A percentile compares a stretch with the other conserved stretches of the same genome.
Conservation (phyloP, 208 protist genomes). For the Acanthamoeba royreba region DNA sequence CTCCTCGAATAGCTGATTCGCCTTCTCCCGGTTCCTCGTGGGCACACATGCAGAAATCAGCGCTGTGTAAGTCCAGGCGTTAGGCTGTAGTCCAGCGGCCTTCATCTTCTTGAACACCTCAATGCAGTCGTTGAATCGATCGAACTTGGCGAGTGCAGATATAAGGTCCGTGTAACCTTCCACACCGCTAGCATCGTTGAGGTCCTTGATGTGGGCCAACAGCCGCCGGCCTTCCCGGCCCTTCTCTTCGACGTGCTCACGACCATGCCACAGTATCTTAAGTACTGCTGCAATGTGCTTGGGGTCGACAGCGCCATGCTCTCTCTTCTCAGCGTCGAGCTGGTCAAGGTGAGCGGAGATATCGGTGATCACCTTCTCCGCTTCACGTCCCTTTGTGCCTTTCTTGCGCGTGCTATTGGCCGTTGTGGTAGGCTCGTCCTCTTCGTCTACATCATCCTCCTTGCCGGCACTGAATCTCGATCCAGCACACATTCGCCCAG, state of each 20-base stretch:
- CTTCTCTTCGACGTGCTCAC: slow-evolving; percentile 7
- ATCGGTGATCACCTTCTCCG: slow-evolving; percentile 12
- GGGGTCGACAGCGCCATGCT: background rate
- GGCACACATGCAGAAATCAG: background rate
- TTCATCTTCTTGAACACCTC: background rate
- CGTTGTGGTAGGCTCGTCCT: background rate
- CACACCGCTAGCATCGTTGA: background rate
- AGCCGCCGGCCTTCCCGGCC: background rate
- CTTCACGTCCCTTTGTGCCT: background rate
- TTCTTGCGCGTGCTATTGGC: background rate
- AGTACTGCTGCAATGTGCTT: background rate
- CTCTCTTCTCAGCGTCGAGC: background rate
- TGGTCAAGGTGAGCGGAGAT: background rate
- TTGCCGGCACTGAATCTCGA: too few species aligned
- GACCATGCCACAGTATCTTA: background rate
- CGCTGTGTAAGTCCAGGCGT: background rate
- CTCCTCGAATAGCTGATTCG: background rate
- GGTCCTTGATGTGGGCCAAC: background rate
- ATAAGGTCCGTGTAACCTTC: slow-evolving; percentile 11
- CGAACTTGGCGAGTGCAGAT: background rate
- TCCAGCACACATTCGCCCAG: too few species aligned
- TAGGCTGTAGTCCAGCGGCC: background rate
- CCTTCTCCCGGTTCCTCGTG: background rate
- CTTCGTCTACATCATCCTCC: background rate
- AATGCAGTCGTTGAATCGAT: background rate